Evolutionary conservation across 2,329 filamentous ascomycete species (phyloP), one percentile per base, ranked within the genome.

Genomic region (Xylaria sp.): DNA sequence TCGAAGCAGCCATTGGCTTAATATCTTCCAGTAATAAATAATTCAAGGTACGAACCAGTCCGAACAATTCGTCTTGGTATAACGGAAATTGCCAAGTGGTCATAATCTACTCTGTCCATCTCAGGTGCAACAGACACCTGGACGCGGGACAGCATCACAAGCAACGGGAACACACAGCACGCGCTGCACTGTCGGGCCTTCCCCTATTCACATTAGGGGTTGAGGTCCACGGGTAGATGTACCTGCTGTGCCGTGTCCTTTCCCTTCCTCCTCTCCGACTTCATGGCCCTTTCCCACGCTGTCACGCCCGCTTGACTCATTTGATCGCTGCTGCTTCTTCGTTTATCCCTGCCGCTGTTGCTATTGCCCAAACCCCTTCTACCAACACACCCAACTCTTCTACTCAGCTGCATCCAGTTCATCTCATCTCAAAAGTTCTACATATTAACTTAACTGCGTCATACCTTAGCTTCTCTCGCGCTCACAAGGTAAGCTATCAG

Each of bases 1-100:
- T 19, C 17, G 35, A 61, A 62, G 48, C 41, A 62, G 21, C n/a
- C 4, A n/a, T 58, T 25, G 11, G 38, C 21, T n/a, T 17, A 23
- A 23, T 35, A 51, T 23, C 41, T 21, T 46, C 43, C 17, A 25
- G 48, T 15, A 13, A 35, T 19, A 52, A 33, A 15, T 25, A 33
- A 15, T 25, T 47, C 35, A 48, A 58, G 54, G 54, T 61, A 61
- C 15, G 54, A 11, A 46, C 23, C 23, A 13, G 27, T 6, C 23
- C 23, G 13, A 17, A 2, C 13, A 21, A 11, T 33, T 43, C 9
- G 8, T 38, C 17, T 41, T 25, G 19, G 15, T 47, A 1, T 13
- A 38, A 54, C 10, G 19, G 11, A 21, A 17, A 33, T 25, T 10
- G n/a, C n/a, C n/a, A n/a, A n/a, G n/a, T n/a, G n/a, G n/a, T n/a